Evolutionary conservation across 2,329 filamentous ascomycete genomes (phyloP), one percentile per base, ranked within the genome.

Genomic region (Aspergillus aculeatinus): DNA sequence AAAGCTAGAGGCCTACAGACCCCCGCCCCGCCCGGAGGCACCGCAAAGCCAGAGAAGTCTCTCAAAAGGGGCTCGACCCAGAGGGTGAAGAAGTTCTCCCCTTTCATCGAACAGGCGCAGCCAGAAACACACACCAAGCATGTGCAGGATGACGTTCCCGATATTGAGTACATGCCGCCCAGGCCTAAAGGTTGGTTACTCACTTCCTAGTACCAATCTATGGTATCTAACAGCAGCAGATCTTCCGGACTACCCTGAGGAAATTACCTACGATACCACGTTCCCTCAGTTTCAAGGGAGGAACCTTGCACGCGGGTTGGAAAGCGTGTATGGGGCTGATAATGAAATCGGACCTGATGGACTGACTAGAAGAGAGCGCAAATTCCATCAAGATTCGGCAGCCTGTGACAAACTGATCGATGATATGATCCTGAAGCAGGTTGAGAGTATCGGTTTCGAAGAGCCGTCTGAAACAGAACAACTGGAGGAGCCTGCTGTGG

Each of bases 111-210:
- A 72, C 81, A 66, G 77, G 81, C 73, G 49, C 64, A 74, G 54
- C 62, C 73, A 16, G 70, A 75, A 54, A 80, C 82, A 4, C 84
- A 88, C 55, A 76, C 78, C 44, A 74, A 72, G 29, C 54, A 74
- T 12, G 72, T 76, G n/a, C 78, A 82, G 54, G 81, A 84, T 56
- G 79, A 82, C 62, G 81, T 90, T 49, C 87, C 88, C 27, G 93
- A 97, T 57, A 86, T 94, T 61, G 95, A 98, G 80, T 96, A 96
- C 74, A 92, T 92, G 73, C 92, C 94, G 5, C 91, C 92, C 0
- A 88, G 82, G 61, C 84, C 87, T 1, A 83, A 83, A 65, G 79
- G 80, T 81, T 72, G 59, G 71, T 19, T n/a, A 52, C 4, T 19
- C n/a, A 29, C 25, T 16, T 9, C 9, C 6, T 47, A 29, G n/a